These are phyloP conservation scores for Corylus americana DNA, from an alignment of 306 rosid species.

Conservation along the genomic window DNA sequence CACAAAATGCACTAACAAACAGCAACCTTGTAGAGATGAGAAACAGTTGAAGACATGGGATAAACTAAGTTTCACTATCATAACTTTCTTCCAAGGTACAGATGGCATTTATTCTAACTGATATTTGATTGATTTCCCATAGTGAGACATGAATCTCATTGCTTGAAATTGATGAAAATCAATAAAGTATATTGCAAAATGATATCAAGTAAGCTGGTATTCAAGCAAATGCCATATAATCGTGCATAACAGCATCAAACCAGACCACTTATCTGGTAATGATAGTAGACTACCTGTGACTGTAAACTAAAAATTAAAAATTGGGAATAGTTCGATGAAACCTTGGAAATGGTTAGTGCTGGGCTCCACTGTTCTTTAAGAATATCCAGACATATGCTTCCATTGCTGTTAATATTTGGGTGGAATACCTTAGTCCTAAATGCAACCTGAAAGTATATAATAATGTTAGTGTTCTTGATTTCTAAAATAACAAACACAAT, in stretches of 20 bases:
- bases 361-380: slow-evolving; percentile 96
- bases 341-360: slow-evolving; percentile 86
- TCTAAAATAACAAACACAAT: background rate
- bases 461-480: slow-evolving; percentile 1
- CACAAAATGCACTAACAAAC: background rate
- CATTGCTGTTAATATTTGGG: slow-evolving; percentile 87
- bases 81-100: background rate
- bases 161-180: background rate
- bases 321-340: slow-evolving; percentile 25
- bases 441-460: slow-evolving; percentile 60
- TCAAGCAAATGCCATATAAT: background rate
- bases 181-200: background rate
- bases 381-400: slow-evolving; percentile 87
- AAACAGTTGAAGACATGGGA: background rate
- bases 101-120: background rate
- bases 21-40: background rate
- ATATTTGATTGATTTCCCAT: background rate
- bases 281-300: background rate
- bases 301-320: background rate
- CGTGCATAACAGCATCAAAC: slow-evolving; percentile 1
- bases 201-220: background rate
- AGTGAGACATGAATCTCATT: background rate
- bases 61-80: background rate
- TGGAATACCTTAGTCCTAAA: slow-evolving; percentile 96
- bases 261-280: slow-evolving; percentile 1